Conservation (phyloP, 73 alveolate species). For the Paramecium primaurelia region DNA sequence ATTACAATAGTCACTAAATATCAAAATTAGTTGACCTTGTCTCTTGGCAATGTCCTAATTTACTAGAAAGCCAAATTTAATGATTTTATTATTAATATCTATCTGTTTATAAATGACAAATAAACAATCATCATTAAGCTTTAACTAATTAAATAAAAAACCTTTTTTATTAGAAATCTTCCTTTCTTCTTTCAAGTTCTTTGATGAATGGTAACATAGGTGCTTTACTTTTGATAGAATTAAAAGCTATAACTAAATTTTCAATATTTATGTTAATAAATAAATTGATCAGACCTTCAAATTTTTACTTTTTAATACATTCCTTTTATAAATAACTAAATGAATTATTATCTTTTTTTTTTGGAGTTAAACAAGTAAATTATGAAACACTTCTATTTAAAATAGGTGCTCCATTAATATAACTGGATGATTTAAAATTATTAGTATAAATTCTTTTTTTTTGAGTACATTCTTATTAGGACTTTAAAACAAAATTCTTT, state of each 20-base stretch:
- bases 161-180: background rate
- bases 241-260: background rate
- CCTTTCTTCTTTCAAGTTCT: background rate
- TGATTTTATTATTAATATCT: background rate
- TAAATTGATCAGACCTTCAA: background rate
- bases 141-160: background rate
- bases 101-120: background rate
- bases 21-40: slow-evolving; percentile 8
- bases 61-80: background rate
- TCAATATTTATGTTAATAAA: background rate
- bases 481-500: background rate
- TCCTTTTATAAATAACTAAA: background rate
- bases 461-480: background rate
- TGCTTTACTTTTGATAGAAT: background rate
- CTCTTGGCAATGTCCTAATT: slow-evolving; percentile 11
- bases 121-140: background rate
- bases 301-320: background rate
- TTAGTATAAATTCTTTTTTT: background rate
- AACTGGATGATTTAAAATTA: background rate
- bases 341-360: background rate
- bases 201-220: background rate
- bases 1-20: background rate
- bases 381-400: background rate
- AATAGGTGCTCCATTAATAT: background rate
- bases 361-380: background rate